Evolutionary conservation across 331 rosid species (phyloP).

Genomic region (Stylosanthes scabra): DNA sequence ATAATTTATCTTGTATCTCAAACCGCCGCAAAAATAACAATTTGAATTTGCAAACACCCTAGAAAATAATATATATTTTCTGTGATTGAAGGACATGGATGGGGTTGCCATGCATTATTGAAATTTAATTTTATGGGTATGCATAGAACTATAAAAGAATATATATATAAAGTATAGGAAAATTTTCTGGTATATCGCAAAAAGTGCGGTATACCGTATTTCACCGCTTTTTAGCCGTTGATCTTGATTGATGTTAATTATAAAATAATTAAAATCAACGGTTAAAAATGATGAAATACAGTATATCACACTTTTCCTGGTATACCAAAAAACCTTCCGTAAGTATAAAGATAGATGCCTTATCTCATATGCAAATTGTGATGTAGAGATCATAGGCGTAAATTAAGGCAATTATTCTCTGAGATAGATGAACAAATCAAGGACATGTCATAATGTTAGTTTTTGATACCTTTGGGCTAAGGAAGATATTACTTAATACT

Average conservation of each 20-base stretch:
- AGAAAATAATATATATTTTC: too few relatives aligned
- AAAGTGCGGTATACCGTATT: too few relatives aligned
- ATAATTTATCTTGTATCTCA: neutral
- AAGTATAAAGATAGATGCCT: neutral
- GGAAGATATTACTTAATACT: neutral
- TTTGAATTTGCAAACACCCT: neutral
- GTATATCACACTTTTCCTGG: too few relatives aligned
- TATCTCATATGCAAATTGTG: slow-evolving; percentile 1
- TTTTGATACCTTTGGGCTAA: slow-evolving; percentile 25
- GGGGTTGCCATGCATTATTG: neutral
- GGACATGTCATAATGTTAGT: slow-evolving; percentile 35
- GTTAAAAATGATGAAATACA: too few relatives aligned
- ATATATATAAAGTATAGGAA: too few relatives aligned
- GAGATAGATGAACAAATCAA: slow-evolving; percentile 25
- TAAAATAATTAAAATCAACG: too few relatives aligned
- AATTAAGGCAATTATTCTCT: slow-evolving; percentile 33
- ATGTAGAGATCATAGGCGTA: neutral
- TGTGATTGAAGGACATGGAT: neutral
- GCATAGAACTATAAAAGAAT: neutral
- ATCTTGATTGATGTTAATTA: too few relatives aligned
- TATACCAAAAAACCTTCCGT: too few relatives aligned
- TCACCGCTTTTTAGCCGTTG: too few relatives aligned
- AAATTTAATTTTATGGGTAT: neutral
- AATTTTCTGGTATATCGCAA: too few relatives aligned
- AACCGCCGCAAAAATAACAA: neutral